These are phyloP conservation scores for Trypanosoma conorhini DNA, from an alignment of 208 protist genomes.

Conservation along the genomic window DNA sequence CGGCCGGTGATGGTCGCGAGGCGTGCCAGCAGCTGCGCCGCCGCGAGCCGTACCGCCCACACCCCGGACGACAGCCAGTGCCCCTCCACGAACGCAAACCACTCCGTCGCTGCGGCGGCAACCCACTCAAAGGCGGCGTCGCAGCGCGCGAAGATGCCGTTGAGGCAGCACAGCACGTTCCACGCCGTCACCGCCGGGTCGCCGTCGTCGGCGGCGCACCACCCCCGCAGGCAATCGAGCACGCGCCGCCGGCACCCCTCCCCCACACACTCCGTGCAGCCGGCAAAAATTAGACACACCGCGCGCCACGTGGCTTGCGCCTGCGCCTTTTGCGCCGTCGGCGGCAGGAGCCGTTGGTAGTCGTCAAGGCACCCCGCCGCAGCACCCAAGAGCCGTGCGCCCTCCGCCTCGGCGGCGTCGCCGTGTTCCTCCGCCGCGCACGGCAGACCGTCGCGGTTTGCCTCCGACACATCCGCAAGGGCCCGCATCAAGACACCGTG, in stretches of 20 bases:
- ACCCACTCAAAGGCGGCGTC: not conserved
- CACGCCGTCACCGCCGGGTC: conserved; percentile 15
- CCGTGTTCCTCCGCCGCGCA: not conserved
- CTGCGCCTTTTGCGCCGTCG: not conserved
- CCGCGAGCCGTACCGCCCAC: conserved; percentile 28
- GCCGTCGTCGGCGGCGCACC: not conserved
- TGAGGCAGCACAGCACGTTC: conserved; percentile 26
- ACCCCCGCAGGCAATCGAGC: conserved; percentile 8
- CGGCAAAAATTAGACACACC: conserved; percentile 10
- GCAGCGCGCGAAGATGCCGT: conserved; percentile 6
- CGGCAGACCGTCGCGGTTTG: conserved; percentile 17
- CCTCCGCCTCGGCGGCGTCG: not conserved
- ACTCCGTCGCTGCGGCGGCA: not conserved
- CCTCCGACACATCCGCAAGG: conserved; percentile 19
- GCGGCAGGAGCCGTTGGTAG: not conserved
- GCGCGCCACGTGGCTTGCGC: conserved; percentile 5
- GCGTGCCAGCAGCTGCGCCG: conserved; percentile 24
- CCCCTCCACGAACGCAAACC: conserved; percentile 13
- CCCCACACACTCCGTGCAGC: not conserved
- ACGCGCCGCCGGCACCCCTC: conserved; percentile 6
- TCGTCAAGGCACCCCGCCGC: conserved; percentile 6
- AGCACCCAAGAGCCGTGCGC: not conserved
- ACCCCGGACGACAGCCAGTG: conserved; percentile 31
- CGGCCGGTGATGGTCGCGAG: conserved; percentile 24
- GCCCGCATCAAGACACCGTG: conserved; percentile 1